Base-by-base conservation (phyloP, 345 rosid genomes). In the Tarenaya hassleriana region DNA sequence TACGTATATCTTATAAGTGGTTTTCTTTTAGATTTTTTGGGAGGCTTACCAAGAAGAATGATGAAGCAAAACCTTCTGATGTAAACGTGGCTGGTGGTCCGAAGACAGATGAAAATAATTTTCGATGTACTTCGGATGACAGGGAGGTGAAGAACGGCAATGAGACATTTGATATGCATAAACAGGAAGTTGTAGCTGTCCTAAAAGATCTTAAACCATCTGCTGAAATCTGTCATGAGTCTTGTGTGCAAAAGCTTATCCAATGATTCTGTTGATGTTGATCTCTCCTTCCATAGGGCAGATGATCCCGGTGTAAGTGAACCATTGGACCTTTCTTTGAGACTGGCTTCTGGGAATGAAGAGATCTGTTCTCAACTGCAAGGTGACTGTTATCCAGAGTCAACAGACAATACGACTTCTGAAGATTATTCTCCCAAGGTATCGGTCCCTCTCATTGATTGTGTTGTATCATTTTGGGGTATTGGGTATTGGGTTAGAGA, bases 101-200 rank as follows among this genome's bases (percentile, higher is more conserved):
- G n/a, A n/a, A n/a, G n/a, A n/a, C n/a, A n/a, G n/a, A n/a, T n/a
- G n/a, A n/a, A n/a, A n/a, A n/a, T n/a, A n/a, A n/a, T n/a, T n/a
- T n/a, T n/a, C n/a, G n/a, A n/a, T n/a, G n/a, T n/a, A n/a, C n/a
- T n/a, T n/a, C n/a, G n/a, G n/a, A n/a, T n/a, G n/a, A n/a, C n/a
- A n/a, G n/a, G n/a, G n/a, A n/a, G n/a, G n/a, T n/a, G n/a, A n/a
- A n/a, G n/a, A n/a, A n/a, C n/a, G n/a, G n/a, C n/a, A n/a, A n/a
- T n/a, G n/a, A n/a, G n/a, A n/a, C n/a, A n/a, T n/a, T n/a, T n/a
- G 74, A 74, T 68, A 67, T 60, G 60, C 72, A 67, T 70, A 56
- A 64, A 61, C 69, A 54, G 50, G 71, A 71, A 50, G 76, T 73
- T 15, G 73, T 56, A 47, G 68, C 72, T 47, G 73, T 65, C 13